Percentiles rank a stretch among this genome's conserved stretches.
phyloP scores from a whole-genome alignment of 495 filamentous ascomycete genomes.

The Staphylotrichum tortipilum region DNA sequence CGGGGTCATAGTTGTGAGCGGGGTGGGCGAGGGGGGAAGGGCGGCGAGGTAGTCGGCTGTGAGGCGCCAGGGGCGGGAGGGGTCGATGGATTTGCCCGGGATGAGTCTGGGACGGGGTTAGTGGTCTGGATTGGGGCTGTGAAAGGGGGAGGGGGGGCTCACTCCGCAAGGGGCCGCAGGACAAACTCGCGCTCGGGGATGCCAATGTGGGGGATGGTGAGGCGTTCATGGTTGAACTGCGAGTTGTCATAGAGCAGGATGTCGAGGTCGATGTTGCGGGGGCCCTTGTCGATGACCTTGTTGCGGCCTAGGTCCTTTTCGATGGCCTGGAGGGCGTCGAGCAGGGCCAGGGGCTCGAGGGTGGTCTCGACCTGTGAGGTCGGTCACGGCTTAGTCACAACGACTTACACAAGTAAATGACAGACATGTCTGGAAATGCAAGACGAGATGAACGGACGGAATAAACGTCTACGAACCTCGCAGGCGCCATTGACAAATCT shows the following conservation, averaged over 20 bases:
- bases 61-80: conserved; percentile 41
- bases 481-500: conserved; percentile 89
- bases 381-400: conserved; percentile 5
- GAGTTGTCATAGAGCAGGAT: conserved; percentile 79
- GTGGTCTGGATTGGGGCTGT: neutral
- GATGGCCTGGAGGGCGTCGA: conserved; percentile 73
- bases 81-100: conserved; percentile 47
- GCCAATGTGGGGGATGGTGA: conserved; percentile 74
- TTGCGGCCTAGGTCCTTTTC: conserved; percentile 68
- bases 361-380: conserved; percentile 83
- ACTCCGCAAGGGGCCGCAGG: conserved; percentile 82
- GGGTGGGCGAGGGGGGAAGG: conserved; percentile 42
- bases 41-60: conserved; percentile 53
- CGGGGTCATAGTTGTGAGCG: conserved; percentile 61
- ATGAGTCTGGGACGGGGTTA: conserved; percentile 45
- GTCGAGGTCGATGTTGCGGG: conserved; percentile 87
- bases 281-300: conserved; percentile 87
- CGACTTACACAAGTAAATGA: too few species aligned
- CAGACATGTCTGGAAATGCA: too few species aligned
- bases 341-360: conserved; percentile 61
- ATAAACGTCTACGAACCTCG: conserved; percentile 53
- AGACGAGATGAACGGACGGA: too few species aligned
- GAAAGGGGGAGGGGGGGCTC: conserved; percentile 17
- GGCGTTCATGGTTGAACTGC: conserved; percentile 54
- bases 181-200: conserved; percentile 94